Base-by-base conservation (phyloP, 2,329 filamentous ascomycete genomes). In the Trichoderma sp. region DNA sequence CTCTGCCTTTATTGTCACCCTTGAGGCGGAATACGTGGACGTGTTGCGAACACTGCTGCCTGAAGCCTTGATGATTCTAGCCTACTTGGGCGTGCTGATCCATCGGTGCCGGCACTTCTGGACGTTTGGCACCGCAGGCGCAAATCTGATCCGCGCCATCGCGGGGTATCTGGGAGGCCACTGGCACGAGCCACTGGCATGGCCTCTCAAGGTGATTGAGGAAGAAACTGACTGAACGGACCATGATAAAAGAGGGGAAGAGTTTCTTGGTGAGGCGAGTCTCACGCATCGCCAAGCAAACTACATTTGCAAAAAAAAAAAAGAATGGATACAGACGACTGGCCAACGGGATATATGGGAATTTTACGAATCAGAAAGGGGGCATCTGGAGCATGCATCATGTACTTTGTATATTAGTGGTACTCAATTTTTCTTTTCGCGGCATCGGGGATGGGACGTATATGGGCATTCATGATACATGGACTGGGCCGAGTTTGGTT, bases 81-180 rank as follows among this genome's bases (percentile, higher is more conserved):
- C 86, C 6, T 85, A 89, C 77, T 89, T 88, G 75, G 87, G 87
- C 12, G 83, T 88, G 4, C 78, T 89, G 59, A 80, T 89, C n/a
- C 85, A 88, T 76, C 82, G 81, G 16, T 84, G 82, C 56, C 80
- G 84, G 9, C 76, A 79, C 5, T 79, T 81, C 45, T 88, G 87
- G 86, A 80, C 86, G 31, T 82, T 86, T 77, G 83, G 80, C 6
- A 79, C 80, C 67, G 80, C 81, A 3, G 84, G 84, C 1, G 79
- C 80, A 0, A 79, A 79, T 60, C 63, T 85, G 50, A 79, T 85
- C 35, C 78, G 79, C 2, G 80, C 83, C 2, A 80, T 85, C 16
- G 79, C 83, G 6, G 78, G 79, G 18, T 80, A 83, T 64, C 76
- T 85, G 2, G 83, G 84, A 3, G 77, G 69, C 21, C 82, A 81